Evolutionary conservation across 805 yeast species (phyloP).

Genomic region (Teunomyces kruisii): DNA sequence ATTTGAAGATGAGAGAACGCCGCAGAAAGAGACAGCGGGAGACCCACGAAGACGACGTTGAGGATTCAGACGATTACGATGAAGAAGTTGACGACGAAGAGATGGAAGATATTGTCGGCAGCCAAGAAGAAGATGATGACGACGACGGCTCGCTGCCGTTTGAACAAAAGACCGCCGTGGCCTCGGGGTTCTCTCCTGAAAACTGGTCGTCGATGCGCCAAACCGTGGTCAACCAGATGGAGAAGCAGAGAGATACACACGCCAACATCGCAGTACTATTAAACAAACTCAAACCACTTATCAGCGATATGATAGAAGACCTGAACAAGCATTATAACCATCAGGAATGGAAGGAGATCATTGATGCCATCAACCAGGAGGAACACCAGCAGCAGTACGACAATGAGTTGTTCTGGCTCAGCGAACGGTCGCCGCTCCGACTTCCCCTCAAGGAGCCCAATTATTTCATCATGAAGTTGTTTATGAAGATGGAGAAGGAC

Average conservation of each 20-base stretch:
- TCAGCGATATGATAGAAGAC: constrained; percentile 36
- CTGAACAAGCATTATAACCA: constrained; percentile 46
- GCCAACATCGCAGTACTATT: constrained; percentile 27
- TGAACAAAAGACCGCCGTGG: not conserved
- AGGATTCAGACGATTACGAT: constrained; percentile 6
- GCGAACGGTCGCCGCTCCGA: constrained; percentile 64
- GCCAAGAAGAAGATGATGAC: constrained; percentile 1
- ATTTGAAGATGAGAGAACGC: not conserved
- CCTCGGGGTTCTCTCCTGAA: not conserved
- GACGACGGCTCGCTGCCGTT: not conserved
- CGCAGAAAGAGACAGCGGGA: not conserved
- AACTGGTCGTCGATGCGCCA: constrained; percentile 3
- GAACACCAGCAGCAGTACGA: not conserved
- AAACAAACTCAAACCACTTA: constrained; percentile 26
- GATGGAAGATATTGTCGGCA: constrained; percentile 6
- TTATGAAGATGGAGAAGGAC: constrained; percentile 16
- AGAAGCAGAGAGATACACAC: constrained; percentile 13
- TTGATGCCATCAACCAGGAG: constrained; percentile 10
- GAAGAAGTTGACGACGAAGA: constrained; percentile 9
- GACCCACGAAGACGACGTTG: constrained; percentile 6
- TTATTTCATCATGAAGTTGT: constrained; percentile 47
- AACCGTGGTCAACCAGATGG: constrained; percentile 7
- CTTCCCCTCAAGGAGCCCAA: constrained; percentile 70
- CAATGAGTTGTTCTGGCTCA: constrained; percentile 56
- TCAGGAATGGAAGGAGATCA: constrained; percentile 51